Evolutionary conservation across 306 rosid species (phyloP), one percentile per base, ranked within the genome.

Genomic region (Mimosa pudica): DNA sequence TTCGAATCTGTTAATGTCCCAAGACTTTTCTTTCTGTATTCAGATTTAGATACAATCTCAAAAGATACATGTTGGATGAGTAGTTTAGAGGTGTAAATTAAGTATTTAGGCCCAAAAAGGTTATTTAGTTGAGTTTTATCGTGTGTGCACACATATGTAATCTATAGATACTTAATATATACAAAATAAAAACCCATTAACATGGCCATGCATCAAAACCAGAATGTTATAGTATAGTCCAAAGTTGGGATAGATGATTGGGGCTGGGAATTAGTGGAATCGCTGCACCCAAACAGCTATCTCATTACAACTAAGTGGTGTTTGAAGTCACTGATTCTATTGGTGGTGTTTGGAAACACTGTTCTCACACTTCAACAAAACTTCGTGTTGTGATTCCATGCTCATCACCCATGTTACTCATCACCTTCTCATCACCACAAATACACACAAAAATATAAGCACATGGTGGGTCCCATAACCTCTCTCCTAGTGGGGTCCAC

Each of bases 301-400:
- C 84, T 0, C 67, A 79, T 30, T 81, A 86, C 62, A 74, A 20
- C 35, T 93, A 92, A 0, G 8, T 87, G 4, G 89, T 91, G 1
- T 91, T 91, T 51, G 93, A 91, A 79, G 88, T 92, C 44, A 81
- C 81, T 6, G 84, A 77, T 74, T 86, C 81, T 0, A 84, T 91
- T 5, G 96, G 96, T 1, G 96, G 96, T 7, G 93, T 91, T 67
- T 89, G 96, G 96, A 91, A 78, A 33, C 96, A 91, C 61, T 89
- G 96, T 52, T 77, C 89, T 36, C 89, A 74, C 61, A 30, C 9
- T 0, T 89, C 86, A 2, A 89, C 96, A 6, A 87, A 82, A 24
- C 30, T 24, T 24, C 30, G 30, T 24, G 30, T 24, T 24, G 30
- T 24, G 30, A 24, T 24, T 24, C 30, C 30, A 24, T 24, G 30